phyloP scores from a whole-genome alignment of 345 rosid genomes.

The Noccaea caerulescens region DNA sequence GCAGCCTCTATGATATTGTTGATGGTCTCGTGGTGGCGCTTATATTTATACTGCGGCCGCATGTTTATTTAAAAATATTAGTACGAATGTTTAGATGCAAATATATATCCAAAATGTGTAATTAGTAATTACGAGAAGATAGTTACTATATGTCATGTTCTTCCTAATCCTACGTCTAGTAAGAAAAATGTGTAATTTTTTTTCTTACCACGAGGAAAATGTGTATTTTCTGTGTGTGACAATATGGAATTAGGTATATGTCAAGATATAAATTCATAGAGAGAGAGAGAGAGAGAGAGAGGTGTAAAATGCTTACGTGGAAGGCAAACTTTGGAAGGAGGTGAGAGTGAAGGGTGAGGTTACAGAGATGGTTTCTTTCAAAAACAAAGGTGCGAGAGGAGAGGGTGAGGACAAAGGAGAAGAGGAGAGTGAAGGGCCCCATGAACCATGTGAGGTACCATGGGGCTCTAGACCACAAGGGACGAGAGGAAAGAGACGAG shows the following conservation, averaged over 20 bases:
- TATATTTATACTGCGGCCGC: slow-evolving; percentile 45
- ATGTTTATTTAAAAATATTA: slow-evolving; percentile 15
- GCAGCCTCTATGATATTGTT: slow-evolving; percentile 59
- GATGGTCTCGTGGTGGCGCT: slow-evolving; percentile 49
- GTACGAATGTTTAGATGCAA: slow-evolving; percentile 6
- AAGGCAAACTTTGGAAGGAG: slow-evolving; percentile 58
- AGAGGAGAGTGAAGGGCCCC: slow-evolving; percentile 61
- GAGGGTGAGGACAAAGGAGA: slow-evolving; percentile 41
- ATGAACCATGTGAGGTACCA: slow-evolving; percentile 51
- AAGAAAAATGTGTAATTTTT: too few relatives aligned
- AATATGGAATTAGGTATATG: too few relatives aligned
- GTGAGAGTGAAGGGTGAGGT: slow-evolving; percentile 64
- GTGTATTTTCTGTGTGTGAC: too few relatives aligned
- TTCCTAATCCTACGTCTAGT: background rate
- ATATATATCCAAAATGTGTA: background rate
- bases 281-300: background rate
- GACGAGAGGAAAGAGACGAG: slow-evolving; percentile 59
- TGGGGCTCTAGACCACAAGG: slow-evolving; percentile 43
- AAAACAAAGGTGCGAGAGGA: slow-evolving; percentile 53
- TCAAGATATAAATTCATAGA: background rate
- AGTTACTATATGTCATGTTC: background rate
- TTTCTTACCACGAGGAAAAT: too few relatives aligned
- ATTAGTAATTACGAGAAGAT: background rate
- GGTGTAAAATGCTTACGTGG: slow-evolving; percentile 47
- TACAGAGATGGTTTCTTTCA: slow-evolving; percentile 54